phyloP scores from a whole-genome alignment of 441 rosid genomes.

The Corymbia calophylla region DNA sequence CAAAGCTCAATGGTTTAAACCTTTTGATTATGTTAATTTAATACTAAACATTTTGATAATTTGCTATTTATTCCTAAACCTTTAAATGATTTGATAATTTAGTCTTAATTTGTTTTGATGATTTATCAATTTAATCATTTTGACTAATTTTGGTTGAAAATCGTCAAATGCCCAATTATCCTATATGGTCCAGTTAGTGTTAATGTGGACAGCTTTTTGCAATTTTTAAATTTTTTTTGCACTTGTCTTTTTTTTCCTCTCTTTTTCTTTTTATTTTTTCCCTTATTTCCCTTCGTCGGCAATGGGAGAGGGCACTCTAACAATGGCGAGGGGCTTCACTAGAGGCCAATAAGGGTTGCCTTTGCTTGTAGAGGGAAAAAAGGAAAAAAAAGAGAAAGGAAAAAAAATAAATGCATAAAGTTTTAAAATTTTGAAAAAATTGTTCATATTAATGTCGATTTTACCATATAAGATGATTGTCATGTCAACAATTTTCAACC shows the following conservation, averaged over 20 bases:
- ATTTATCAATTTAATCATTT: too few species aligned
- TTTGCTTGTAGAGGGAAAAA: background rate
- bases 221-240: too few species aligned
- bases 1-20: background rate
- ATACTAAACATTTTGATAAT: rapidly evolving
- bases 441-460: rapidly evolving
- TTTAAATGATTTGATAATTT: background rate
- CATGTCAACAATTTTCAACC: rapidly evolving
- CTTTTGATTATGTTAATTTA: rapidly evolving
- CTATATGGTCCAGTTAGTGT: rapidly evolving
- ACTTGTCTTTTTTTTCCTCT: background rate
- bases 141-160: background rate
- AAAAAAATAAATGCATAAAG: rapidly evolving
- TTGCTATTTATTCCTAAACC: background rate
- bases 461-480: rapidly evolving
- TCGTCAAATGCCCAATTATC: background rate
- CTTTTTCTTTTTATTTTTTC: background rate
- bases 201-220: background rate
- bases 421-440: background rate
- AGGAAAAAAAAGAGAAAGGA: rapidly evolving
- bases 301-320: too few species aligned
- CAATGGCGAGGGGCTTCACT: too few species aligned
- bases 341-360: too few species aligned
- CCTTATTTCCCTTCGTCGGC: background rate
- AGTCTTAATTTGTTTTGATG: background rate